Percentiles rank a stretch among this genome's conserved stretches.
Conservation (phyloP, 2,329 filamentous ascomycete genomes). For the Fusarium cyanostomum region DNA sequence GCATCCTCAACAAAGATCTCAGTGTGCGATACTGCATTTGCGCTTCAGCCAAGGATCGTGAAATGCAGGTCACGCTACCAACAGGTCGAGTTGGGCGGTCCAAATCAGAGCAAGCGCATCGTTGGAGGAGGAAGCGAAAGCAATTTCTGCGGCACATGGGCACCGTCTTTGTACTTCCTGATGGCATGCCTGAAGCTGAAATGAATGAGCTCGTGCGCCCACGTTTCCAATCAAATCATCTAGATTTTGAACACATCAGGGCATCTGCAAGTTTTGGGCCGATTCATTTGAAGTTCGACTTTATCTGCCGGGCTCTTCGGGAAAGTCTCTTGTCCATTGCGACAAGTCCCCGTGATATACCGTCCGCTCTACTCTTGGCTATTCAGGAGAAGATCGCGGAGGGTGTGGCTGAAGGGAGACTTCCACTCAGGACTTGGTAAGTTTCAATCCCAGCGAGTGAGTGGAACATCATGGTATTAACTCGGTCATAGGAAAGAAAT, state of each 20-base stretch:
- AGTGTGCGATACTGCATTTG: conserved; percentile 54
- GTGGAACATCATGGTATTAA: conserved; percentile 1
- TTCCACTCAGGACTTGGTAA: conserved; percentile 49
- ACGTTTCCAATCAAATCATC: background rate
- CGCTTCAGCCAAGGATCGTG: conserved; percentile 38
- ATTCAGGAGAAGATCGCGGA: conserved; percentile 41
- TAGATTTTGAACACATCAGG: background rate
- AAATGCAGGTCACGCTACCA: conserved; percentile 43
- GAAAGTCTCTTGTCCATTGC: conserved; percentile 28
- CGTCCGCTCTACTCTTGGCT: conserved; percentile 40
- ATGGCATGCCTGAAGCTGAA: conserved; percentile 45
- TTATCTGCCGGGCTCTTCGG: conserved; percentile 35
- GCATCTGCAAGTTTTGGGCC: conserved; percentile 23
- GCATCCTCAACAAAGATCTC: conserved; percentile 54
- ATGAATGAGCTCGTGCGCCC: conserved; percentile 34
- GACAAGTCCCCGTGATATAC: conserved; percentile 37
- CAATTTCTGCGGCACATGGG: conserved; percentile 44
- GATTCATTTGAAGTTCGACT: conserved; percentile 38
- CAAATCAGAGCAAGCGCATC: conserved; percentile 37
- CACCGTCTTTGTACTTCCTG: conserved; percentile 50
- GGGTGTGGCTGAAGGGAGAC: conserved; percentile 37
- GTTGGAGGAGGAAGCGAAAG: conserved; percentile 44
- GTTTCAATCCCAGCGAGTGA: background rate
- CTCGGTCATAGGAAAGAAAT: conserved; percentile 43
- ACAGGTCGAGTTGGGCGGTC: conserved; percentile 41